Evolutionary conservation across 257 asterid genomes (phyloP).

Genomic region (Knoxia roxburghii): DNA sequence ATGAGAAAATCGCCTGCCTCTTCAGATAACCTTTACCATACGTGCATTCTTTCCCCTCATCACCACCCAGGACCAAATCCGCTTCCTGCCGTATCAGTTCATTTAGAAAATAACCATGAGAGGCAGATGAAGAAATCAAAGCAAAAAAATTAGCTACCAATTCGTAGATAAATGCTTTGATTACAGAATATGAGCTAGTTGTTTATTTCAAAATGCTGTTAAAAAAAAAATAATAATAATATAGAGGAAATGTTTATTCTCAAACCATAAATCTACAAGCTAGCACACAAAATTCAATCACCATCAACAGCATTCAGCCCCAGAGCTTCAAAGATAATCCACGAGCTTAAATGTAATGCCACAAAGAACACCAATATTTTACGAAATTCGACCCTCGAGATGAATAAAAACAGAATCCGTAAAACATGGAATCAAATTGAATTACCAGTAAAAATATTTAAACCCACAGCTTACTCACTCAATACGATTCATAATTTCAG

Average conservation of each 20-base stretch:
- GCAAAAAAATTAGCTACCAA: background rate
- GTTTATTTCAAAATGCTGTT: background rate
- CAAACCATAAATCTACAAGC: background rate
- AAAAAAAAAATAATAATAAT: background rate
- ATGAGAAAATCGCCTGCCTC: constrained; percentile 89
- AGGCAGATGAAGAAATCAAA: background rate
- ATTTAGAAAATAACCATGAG: background rate
- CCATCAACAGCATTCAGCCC: background rate
- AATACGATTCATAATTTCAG: background rate
- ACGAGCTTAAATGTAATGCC: background rate
- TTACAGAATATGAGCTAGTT: background rate
- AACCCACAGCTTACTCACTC: background rate
- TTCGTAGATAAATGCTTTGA: background rate
- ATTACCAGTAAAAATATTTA: background rate
- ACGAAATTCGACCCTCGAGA: background rate
- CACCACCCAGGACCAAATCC: constrained; percentile 89
- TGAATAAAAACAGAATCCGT: background rate
- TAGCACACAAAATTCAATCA: background rate
- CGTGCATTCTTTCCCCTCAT: constrained; percentile 94
- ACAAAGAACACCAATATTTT: background rate
- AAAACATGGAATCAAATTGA: background rate
- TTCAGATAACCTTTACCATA: constrained; percentile 66
- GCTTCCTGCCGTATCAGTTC: constrained; percentile 79
- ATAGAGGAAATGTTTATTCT: background rate
- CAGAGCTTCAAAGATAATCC: background rate